Evolutionary conservation across 495 filamentous ascomycete genomes (phyloP), one percentile per base, ranked within the genome.

Genomic region (Penicillium subrubescens): DNA sequence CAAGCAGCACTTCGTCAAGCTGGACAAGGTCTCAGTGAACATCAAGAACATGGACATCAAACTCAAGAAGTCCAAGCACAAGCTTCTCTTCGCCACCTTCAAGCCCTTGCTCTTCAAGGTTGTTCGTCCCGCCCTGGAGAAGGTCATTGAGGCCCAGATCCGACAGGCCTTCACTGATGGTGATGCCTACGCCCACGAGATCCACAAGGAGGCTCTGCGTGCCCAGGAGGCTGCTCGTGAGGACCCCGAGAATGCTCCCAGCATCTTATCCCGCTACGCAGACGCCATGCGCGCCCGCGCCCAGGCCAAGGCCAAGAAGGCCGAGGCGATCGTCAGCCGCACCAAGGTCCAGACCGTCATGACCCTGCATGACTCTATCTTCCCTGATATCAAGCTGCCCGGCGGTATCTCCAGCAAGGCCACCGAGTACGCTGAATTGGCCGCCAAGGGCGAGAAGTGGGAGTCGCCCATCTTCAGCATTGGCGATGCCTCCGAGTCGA

Each of bases 341-440:
- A 95, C 91, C 79, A 92, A 92, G 84, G 76, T 82, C 35, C 74
- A 83, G 58, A 83, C 96, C 54, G 92, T 92, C 19, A 82, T 96
- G 70, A 99, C 95, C 23, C 85, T 94, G 75, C 84, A 97, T 59
- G 92, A 96, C 68, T 93, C 90, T 31, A 90, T 97, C 57, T 96
- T 98, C 89, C 89, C 90, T 56, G 83, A 92, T 70, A 88, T 99
- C 75, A 85, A 90, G 53, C 85, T 99, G 1, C 94, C 94, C 27
- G 93, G 93, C 59, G 93, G 93, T 62, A 94, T 97, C 75, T 92
- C 90, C 60, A 90, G 86, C 80, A 97, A 97, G 86, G 94, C 95
- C 21, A 96, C 94, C 58, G 91, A 97, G 76, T 98, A 94, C 83
- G 92, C 88, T 76, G 88, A 97, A 48, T 82, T 97, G 43, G 92